Base-by-base conservation (phyloP, 1,284 basidiomycete species). In the Termitomyces sp. region DNA sequence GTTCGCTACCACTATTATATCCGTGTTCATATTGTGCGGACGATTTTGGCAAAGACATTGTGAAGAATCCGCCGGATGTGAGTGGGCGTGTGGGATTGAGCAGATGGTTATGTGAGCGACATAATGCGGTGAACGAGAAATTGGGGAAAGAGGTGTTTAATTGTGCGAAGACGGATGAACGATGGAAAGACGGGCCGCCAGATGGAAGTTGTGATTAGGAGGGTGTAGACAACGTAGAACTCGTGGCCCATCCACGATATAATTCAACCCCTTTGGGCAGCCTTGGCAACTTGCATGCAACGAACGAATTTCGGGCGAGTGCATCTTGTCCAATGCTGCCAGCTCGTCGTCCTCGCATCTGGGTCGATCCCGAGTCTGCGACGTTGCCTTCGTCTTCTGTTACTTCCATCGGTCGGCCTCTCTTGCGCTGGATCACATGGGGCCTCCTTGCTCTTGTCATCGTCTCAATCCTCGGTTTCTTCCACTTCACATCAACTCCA, bases 121-220 rank as follows among this genome's bases (percentile, higher is more conserved):
- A 97, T 68, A 97, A 97, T 63, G 87, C 88, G 62, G 93, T 97
- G 46, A 97, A 96, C 64, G 74, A 74, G 63, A 83, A 86, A 67
- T 72, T 97, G 46, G 92, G 93, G 46, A 97, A 96, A 77, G 74
- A 78, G 53, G 68, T 46, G 47, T 97, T 96, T 68, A 82, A 91
- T 65, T 97, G 94, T 66, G 65, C 71, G n/a, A 89, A 80, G 62
- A 80, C 88, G 49, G 84, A 90, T 60, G 84, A 88, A 71, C 74
- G 94, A 62, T 97, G 95, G 95, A 91, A 81, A 72, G 91, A 94
- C 66, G 94, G 94, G 1, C 91, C 91, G 41, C 65, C 68, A 13
- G 91, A 97, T 69, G 92, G 92, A 21, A 83, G 86, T 46, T 97
- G 94, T 67, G 91, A 94, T 75, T 93, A 58, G 51, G 30, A 19